Evolutionary conservation across 208 protist species (phyloP), one percentile per base, ranked within the genome.

Genomic region (Acanthamoeba lenticulata): DNA sequence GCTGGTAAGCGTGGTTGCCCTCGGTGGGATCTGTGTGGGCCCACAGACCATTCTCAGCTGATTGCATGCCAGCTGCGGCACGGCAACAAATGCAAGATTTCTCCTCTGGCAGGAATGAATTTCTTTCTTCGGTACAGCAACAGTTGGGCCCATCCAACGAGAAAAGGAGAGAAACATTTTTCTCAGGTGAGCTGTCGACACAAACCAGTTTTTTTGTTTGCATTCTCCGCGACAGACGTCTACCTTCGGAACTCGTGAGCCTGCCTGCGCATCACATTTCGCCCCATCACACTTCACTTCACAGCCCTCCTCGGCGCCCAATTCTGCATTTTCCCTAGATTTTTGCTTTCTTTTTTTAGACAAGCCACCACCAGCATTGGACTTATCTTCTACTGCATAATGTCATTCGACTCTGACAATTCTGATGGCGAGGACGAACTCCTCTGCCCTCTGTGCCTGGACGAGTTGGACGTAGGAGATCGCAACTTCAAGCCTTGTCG

Each of bases 401-500:
- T 72, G 62, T 72, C 62, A 27, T 72, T 40, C 72, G 72, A 83
- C 49, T 38, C 21, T 32, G 36, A 83, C 36, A 83, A 19, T 32
- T 83, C 72, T n/a, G 57, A 90, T 69, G 24, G 36, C 32, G 96
- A 97, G 27, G 96, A 97, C n/a, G 96, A 96, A 47, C 67, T 95
- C 55, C 92, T 94, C 32, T 98, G 97, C 92, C 97, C 97, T 3
- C 90, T 98, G 1, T 98, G 97, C 93, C 69, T 96, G 44, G 97
- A 98, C 92, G 96, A 96, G 44, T 55, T 98, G n/a, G 98, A 98
- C 52, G 69, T 97, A 34, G 96, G 94, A 27, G 98, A 98, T 38
- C 88, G 91, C 83, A 96, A 94, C 69, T 98, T 98, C 65, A 94
- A 94, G n/a, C 97, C 98, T 9, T 98, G 98, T 93, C 94, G 95